Evolutionary conservation across 1,284 basidiomycete species (phyloP).

Genomic region (Polyporus tsugae): DNA sequence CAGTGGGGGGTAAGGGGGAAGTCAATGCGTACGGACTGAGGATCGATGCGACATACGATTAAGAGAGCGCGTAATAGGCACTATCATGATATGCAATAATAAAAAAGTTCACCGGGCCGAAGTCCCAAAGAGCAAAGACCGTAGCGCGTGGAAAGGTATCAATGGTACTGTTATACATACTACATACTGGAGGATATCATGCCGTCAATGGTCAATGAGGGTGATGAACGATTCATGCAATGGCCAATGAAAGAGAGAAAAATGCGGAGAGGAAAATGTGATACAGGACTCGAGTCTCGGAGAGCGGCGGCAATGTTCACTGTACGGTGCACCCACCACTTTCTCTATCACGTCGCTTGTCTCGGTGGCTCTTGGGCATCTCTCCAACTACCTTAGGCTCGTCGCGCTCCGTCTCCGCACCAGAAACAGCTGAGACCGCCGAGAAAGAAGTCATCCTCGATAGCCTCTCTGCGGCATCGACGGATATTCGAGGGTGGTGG

Average conservation of each 20-base stretch:
- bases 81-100: conserved; percentile 35
- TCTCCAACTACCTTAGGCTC: conserved; percentile 31
- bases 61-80: conserved; percentile 31
- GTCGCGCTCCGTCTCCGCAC: conserved; percentile 38
- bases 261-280: background rate
- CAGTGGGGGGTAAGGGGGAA: conserved; percentile 8
- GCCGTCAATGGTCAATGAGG: conserved; percentile 28
- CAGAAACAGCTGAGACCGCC: conserved; percentile 36
- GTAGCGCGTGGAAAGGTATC: conserved; percentile 32
- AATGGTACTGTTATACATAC: conserved; percentile 31
- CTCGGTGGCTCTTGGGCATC: conserved; percentile 31
- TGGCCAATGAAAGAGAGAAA: conserved; percentile 6
- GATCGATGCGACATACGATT: conserved; percentile 26
- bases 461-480: conserved; percentile 37
- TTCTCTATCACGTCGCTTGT: conserved; percentile 35
- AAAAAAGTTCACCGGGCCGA: conserved; percentile 27
- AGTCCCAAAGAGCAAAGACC: conserved; percentile 30
- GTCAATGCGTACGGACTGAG: conserved; percentile 19
- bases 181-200: conserved; percentile 26
- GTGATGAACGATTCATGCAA: conserved; percentile 8
- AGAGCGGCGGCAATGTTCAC: conserved; percentile 20
- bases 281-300: conserved; percentile 2
- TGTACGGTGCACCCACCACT: conserved; percentile 36
- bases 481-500: conserved; percentile 30
- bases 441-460: conserved; percentile 44